phyloP scores from a whole-genome alignment of 371 early-diverging fungal genomes.

The Dichotomocladium elegans region DNA sequence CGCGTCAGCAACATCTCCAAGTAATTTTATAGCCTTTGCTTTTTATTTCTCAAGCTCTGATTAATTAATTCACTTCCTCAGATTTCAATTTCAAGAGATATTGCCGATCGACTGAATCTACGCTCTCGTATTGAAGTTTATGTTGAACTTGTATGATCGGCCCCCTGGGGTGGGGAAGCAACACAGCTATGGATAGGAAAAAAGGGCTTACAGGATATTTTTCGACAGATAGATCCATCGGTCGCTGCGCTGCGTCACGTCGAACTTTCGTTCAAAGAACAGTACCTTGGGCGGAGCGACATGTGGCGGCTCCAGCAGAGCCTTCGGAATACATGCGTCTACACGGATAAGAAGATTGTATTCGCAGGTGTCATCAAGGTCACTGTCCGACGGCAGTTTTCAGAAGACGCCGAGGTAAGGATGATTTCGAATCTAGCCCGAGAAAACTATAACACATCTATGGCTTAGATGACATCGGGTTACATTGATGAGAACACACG shows the following conservation, averaged over 20 bases:
- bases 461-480: conserved; percentile 46
- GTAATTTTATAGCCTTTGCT: conserved; percentile 17
- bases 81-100: conserved; percentile 42
- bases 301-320: conserved; percentile 89
- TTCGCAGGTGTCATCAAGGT: conserved; percentile 77
- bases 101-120: conserved; percentile 34
- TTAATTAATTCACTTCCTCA: background rate
- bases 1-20: conserved; percentile 59
- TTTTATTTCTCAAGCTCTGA: background rate
- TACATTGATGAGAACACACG: conserved; percentile 78
- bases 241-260: conserved; percentile 73
- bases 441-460: background rate
- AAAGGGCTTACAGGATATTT: no score
- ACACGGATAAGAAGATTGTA: conserved; percentile 74
- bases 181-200: conserved; percentile 22
- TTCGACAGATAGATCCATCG: conserved; percentile 60
- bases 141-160: conserved; percentile 56
- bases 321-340: conserved; percentile 69
- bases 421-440: background rate
- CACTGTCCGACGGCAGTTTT: conserved; percentile 78
- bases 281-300: conserved; percentile 89
- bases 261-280: conserved; percentile 86
- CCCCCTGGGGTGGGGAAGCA: background rate
- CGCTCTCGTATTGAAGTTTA: conserved; percentile 61
- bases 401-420: conserved; percentile 53